Evolutionary conservation across 1,284 basidiomycete species (phyloP).

Genomic region (Garcileccinum viscosum): DNA sequence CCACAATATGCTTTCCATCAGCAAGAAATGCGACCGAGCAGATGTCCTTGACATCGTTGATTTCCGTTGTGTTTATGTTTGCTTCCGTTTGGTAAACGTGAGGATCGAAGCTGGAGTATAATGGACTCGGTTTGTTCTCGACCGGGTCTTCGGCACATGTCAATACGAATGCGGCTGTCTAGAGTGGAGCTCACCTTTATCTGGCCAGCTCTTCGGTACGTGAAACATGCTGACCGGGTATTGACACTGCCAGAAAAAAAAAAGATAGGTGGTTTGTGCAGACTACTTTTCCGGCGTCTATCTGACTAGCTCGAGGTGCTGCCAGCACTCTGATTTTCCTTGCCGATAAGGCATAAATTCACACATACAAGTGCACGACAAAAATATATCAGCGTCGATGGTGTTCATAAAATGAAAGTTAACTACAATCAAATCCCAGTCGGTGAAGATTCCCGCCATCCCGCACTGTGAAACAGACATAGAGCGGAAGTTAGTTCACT

Average conservation of each 20-base stretch:
- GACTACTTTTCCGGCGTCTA: neutral
- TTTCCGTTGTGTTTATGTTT: neutral
- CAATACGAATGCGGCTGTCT: neutral
- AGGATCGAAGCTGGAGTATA: neutral
- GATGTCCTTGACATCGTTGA: neutral
- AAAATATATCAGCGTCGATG: neutral
- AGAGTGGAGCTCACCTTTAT: constrained; percentile 2
- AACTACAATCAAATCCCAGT: neutral
- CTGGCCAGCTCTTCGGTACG: constrained; percentile 1
- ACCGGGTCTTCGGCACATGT: neutral
- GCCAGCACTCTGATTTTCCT: neutral
- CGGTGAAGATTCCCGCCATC: neutral
- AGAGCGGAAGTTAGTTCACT: neutral
- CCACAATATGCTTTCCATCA: constrained; percentile 9
- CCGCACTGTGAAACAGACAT: neutral
- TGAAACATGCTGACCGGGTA: constrained; percentile 6
- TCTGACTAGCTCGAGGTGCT: neutral
- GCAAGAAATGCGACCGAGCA: constrained; percentile 9
- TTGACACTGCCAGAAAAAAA: neutral
- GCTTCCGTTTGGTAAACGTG: neutral
- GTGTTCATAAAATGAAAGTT: neutral
- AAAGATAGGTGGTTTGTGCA: neutral
- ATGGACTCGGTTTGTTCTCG: neutral
- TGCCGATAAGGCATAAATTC: neutral
- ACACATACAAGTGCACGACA: neutral